Evolutionary conservation across 805 yeast genomes (phyloP).

Genomic region (Wickerhamiella shivajii): DNA sequence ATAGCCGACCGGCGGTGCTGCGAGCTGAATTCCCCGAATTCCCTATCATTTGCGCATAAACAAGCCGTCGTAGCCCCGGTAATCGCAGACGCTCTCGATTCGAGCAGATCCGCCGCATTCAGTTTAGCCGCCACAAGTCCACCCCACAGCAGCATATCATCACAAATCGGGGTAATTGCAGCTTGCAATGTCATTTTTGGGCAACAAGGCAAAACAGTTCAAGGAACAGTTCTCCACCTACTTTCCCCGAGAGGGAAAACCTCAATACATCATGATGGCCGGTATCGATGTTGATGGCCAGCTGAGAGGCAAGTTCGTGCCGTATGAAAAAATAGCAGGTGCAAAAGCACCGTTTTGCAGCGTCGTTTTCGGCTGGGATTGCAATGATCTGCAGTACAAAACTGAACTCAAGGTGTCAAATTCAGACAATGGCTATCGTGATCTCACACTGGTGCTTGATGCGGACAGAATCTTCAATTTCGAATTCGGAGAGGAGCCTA

Average conservation of each 20-base stretch:
- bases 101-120: no score
- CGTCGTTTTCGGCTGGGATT: conserved; percentile 26
- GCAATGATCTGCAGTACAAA: conserved; percentile 22
- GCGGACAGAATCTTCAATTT: conserved; percentile 14
- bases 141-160: neutral
- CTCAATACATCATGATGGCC: conserved; percentile 20
- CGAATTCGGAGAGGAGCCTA: conserved; percentile 17
- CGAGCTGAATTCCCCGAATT: no score
- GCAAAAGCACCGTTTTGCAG: conserved; percentile 22
- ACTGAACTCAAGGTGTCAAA: conserved; percentile 19
- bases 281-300: conserved; percentile 26
- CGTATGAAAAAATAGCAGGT: conserved; percentile 19
- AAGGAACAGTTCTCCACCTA: no score
- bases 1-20: no score
- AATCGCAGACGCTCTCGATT: no score
- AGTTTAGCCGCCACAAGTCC: neutral
- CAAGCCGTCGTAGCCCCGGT: no score
- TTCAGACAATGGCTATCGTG: conserved; percentile 22
- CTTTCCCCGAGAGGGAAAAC: no score
- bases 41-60: no score
- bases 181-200: no score
- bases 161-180: neutral
- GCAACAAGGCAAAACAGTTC: no score
- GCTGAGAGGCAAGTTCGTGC: conserved; percentile 24
- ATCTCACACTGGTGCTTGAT: conserved; percentile 21